Evolutionary conservation across 805 yeast genomes (phyloP), one percentile per base, ranked within the genome.

Genomic region (Candida glaebosa): DNA sequence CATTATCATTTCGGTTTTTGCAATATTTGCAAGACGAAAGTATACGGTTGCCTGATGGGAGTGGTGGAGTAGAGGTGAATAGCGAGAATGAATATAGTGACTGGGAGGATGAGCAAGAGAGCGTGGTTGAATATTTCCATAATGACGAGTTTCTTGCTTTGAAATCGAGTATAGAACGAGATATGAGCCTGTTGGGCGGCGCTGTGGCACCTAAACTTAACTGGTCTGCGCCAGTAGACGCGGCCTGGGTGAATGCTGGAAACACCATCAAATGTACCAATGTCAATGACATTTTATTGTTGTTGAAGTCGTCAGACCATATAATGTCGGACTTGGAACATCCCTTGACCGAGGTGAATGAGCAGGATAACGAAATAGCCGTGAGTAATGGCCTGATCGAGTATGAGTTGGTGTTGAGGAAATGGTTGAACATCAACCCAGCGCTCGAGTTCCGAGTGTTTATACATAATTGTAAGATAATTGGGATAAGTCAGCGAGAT

Each of bases 181-280:
- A 70, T 0, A 75, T 93, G 10, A 45, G 49, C 2, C 67, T 71
- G 33, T 65, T 75, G 19, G 62, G 58, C 37, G 84, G 84, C 0
- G 65, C 78, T 1, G 87, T 89, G 2, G 74, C 87, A 1, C 98
- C 98, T 1, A 93, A 93, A 56, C 67, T 91, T 51, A 93, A 93
- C 67, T 93, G 99, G 99, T 88, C 97, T 1, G 85, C 96, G 1
- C 99, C 99, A 1, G 83, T 82, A 56, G 99, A 93, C 63, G 87
- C 98, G 1, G 77, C 82, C 0, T 93, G 98, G 99, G 91, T 93
- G 16, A 65, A 85, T 53, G 75, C 93, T 2, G 80, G 84, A 24
- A 86, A 87, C 53, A 74, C 87, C 2, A 76, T 84, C 75, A 75
- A 78, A 53, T 90, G 98, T 54, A 69, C 65, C 12, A 75, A 73